Evolutionary conservation across 441 rosid species (phyloP).

Genomic region (Pelargonium citronellum): DNA sequence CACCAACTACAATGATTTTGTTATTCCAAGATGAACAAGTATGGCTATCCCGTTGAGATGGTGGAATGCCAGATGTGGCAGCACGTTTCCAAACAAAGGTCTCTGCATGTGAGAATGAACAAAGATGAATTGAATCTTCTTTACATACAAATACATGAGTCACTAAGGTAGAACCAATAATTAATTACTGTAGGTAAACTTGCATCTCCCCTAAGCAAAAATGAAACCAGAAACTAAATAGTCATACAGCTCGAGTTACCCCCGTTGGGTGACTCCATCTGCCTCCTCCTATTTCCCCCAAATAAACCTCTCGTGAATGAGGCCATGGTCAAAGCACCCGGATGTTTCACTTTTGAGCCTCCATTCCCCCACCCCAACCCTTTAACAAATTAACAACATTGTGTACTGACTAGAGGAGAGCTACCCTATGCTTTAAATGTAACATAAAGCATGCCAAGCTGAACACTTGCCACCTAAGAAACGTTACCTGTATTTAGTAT

Average conservation of each 20-base stretch:
- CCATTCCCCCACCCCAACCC: no score
- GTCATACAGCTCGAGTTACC: background rate
- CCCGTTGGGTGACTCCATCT: background rate
- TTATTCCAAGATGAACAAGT: conserved; percentile 91
- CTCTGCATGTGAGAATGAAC: conserved; percentile 42
- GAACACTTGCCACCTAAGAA: background rate
- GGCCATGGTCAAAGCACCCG: background rate
- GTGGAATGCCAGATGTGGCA: conserved; percentile 65
- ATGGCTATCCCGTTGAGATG: conserved; percentile 93
- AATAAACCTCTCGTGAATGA: background rate
- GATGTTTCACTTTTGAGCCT: background rate
- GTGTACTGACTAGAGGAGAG: background rate
- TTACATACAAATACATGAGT: background rate
- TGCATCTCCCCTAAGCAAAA: background rate
- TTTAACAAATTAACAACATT: background rate
- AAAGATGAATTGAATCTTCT: background rate
- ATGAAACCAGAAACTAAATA: background rate
- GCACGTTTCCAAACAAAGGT: conserved; percentile 83
- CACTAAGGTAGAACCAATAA: background rate
- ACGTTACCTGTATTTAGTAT: conserved; percentile 70
- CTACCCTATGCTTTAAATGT: background rate
- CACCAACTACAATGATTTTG: conserved; percentile 78
- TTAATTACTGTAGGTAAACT: background rate
- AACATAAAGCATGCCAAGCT: background rate
- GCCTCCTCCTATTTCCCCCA: background rate